Evolutionary conservation across 257 asterid genomes (phyloP).

Genomic region (Voacanga thouarsii): DNA sequence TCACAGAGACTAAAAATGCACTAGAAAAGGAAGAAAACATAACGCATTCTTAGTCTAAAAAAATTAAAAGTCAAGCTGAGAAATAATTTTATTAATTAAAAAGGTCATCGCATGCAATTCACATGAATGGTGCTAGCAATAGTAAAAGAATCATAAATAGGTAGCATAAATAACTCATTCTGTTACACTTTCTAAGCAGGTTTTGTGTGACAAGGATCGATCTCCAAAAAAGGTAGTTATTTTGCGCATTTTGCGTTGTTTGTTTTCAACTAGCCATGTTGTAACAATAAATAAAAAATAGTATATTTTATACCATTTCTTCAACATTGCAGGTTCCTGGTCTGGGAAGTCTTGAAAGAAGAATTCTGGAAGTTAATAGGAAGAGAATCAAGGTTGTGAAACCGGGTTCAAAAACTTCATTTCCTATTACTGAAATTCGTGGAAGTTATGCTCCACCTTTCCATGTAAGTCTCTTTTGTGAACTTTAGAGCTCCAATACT

Average conservation of each 20-base stretch:
- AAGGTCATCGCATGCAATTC: no score
- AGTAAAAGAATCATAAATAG: background rate
- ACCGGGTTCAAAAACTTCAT: slow-evolving; percentile 95
- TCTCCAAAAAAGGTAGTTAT: slow-evolving; percentile 68
- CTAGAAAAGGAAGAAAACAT: no score
- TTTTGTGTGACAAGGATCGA: slow-evolving; percentile 81
- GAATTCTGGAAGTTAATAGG: slow-evolving; percentile 80
- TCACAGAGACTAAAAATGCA: no score
- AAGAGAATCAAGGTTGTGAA: slow-evolving; percentile 85
- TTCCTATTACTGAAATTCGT: slow-evolving; percentile 85
- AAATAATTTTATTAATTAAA: no score
- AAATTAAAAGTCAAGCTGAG: no score
- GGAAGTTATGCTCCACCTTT: slow-evolving; percentile 93
- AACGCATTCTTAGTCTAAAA: no score
- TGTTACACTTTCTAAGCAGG: slow-evolving; percentile 42
- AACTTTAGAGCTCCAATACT: background rate
- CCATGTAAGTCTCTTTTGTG: slow-evolving; percentile 52
- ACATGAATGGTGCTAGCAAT: no score
- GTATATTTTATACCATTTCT: background rate
- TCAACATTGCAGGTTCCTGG: slow-evolving; percentile 62
- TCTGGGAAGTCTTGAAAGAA: slow-evolving; percentile 74
- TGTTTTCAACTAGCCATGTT: background rate
- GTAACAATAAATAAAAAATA: background rate
- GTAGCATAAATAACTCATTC: slow-evolving; percentile 12
- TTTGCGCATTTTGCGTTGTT: slow-evolving; percentile 7